Evolutionary conservation across 2,329 filamentous ascomycete species (phyloP).

Genomic region (Microcyclosporella mali): DNA sequence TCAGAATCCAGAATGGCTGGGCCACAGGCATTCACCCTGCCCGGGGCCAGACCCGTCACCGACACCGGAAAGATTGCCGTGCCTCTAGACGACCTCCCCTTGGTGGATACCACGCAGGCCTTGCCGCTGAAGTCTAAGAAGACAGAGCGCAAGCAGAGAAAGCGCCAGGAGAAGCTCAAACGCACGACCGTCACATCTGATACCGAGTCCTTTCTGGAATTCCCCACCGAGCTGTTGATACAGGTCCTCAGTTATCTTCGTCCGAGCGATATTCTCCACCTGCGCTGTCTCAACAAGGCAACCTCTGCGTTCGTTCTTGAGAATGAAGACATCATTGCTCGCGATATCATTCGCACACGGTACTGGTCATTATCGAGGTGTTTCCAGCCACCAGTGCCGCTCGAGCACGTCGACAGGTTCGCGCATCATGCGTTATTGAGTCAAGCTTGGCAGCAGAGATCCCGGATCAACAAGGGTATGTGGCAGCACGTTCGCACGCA

Average conservation of each 20-base stretch:
- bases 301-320: slow-evolving; percentile 41
- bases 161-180: slow-evolving; percentile 35
- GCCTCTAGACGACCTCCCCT: slow-evolving; percentile 34
- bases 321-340: slow-evolving; percentile 42
- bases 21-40: no score
- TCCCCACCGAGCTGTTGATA: slow-evolving; percentile 50
- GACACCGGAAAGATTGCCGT: slow-evolving; percentile 4
- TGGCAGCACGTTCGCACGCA: slow-evolving; percentile 45
- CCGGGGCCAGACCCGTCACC: no score
- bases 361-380: slow-evolving; percentile 49
- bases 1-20: no score
- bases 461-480: slow-evolving; percentile 41
- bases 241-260: slow-evolving; percentile 43
- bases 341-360: slow-evolving; percentile 40
- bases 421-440: slow-evolving; percentile 36
- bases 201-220: slow-evolving; percentile 37
- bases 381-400: slow-evolving; percentile 46
- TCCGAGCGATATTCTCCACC: slow-evolving; percentile 47
- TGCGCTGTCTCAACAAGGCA: slow-evolving; percentile 40
- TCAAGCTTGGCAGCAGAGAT: slow-evolving; percentile 38
- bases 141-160: slow-evolving; percentile 44
- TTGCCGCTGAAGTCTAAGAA: slow-evolving; percentile 49
- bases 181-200: slow-evolving; percentile 30
- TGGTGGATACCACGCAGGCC: slow-evolving; percentile 46
- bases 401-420: slow-evolving; percentile 30